A percentile compares a stretch with the other conserved stretches of the same genome.
Evolutionary conservation across 2,329 filamentous ascomycete species (phyloP).

Genomic region (Fusarium sp.): DNA sequence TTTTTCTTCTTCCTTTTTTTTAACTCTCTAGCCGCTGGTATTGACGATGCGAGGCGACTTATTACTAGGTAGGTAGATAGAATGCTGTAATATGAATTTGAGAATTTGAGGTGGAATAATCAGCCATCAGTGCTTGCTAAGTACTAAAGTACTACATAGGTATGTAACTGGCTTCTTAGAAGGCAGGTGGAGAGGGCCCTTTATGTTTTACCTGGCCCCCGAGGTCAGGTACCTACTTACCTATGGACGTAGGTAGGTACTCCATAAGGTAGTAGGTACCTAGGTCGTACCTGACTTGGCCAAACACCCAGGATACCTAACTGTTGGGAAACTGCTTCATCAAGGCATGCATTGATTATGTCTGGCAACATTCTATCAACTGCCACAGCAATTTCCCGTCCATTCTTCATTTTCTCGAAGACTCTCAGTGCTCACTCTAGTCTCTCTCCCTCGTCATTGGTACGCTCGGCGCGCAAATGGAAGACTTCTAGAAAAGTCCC

Average conservation of each 20-base stretch:
- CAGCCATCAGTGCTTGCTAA: background rate
- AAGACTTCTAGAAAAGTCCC: slow-evolving; percentile 48
- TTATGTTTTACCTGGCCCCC: background rate
- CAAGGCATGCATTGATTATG: background rate
- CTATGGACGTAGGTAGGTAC: too few species aligned
- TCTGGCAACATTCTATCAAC: background rate
- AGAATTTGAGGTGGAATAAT: background rate
- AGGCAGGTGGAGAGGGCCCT: background rate
- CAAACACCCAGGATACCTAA: background rate
- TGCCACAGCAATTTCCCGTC: background rate
- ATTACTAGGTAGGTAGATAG: background rate
- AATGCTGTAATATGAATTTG: background rate
- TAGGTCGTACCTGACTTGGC: background rate
- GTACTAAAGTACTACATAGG: too few species aligned
- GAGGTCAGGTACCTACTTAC: background rate
- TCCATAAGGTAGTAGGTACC: too few species aligned
- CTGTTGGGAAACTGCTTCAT: background rate
- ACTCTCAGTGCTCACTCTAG: background rate
- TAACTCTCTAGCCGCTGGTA: slow-evolving; percentile 15
- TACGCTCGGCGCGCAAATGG: slow-evolving; percentile 33
- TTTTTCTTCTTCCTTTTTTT: background rate
- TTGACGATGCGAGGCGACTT: background rate
- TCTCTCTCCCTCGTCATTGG: slow-evolving; percentile 27
- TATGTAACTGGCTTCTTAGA: background rate
- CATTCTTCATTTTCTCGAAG: background rate